Conservation (phyloP, 192 early-diverging fungal species). For the Backusella sp. region DNA sequence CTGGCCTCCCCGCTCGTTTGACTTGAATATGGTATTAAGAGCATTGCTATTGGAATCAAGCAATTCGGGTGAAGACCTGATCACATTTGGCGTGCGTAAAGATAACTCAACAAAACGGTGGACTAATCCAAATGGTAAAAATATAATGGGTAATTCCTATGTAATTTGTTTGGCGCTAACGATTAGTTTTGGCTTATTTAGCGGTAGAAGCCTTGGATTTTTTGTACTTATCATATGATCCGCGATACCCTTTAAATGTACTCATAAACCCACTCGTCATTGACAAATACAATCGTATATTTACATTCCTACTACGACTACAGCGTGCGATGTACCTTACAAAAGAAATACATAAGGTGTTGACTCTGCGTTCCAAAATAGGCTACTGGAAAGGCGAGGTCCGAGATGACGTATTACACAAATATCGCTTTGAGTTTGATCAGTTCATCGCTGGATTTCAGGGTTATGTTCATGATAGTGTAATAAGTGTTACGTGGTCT, state of each 20-base stretch:
- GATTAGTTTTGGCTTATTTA: background rate
- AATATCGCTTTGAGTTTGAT: conserved; percentile 45
- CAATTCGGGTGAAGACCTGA: conserved; percentile 13
- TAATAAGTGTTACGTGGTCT: conserved; percentile 42
- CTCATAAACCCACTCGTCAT: conserved; percentile 38
- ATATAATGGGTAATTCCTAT: background rate
- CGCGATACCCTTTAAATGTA: conserved; percentile 43
- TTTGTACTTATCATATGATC: conserved; percentile 45
- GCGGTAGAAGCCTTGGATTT: conserved; percentile 50
- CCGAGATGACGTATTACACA: conserved; percentile 25
- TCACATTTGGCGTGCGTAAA: conserved; percentile 14
- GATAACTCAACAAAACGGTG: conserved; percentile 5
- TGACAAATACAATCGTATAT: conserved; percentile 48
- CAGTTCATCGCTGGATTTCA: conserved; percentile 50
- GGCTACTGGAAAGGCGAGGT: background rate
- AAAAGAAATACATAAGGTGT: conserved; percentile 34
- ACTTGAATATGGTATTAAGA: conserved; percentile 31
- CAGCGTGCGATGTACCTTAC: conserved; percentile 34
- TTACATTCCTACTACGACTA: conserved; percentile 47
- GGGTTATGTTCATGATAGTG: conserved; percentile 43
- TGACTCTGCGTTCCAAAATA: conserved; percentile 28
- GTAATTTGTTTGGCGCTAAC: background rate
- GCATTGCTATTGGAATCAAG: conserved; percentile 27
- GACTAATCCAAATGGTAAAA: conserved; percentile 43
- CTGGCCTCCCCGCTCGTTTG: conserved; percentile 27